Evolutionary conservation across 148 eudicot species (phyloP), one percentile per base, ranked within the genome.

Genomic region (Vaccinium macrocarpon): DNA sequence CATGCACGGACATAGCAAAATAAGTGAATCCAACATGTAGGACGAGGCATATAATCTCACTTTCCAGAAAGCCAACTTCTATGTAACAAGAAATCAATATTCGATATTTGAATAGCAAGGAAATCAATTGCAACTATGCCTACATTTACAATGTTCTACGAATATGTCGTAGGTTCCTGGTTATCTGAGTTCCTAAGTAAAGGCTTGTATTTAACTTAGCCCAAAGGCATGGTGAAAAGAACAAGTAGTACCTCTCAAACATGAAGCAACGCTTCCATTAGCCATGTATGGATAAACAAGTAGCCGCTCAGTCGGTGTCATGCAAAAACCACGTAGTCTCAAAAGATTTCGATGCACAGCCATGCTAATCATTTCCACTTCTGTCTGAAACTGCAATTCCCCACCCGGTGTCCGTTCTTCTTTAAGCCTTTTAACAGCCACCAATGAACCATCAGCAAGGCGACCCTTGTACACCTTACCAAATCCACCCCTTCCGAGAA

Each of bases 251-350:
- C 98, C 98, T 94, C 95, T 88, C 84, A 94, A 91, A 87, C 98
- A 93, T 57, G 98, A 94, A 27, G 95, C 94, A 50, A 94, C 98
- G 87, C 98, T 94, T 82, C 98, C 98, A 85, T 94, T 94, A n/a
- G 85, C 91, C 98, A 94, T 94, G 80, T 80, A 91, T 19, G 93
- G 92, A 84, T 90, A 90, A 76, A 90, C 92, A 84, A 89, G 92
- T 51, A 90, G 38, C 81, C 90, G 87, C 82, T 90, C 92, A 1
- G 92, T 86, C 0, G 90, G 90, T 25, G 92, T 90, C 91, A 89
- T 89, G 85, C 91, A 90, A 83, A 90, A 89, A 1, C 92, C 92
- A 50, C 90, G 86, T 78, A 90, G 51, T 7, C 90, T 89, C 53
- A 91, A 86, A 76, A 91, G 82, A 86, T 91, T 89, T 19, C 88